Conservation (phyloP, 2,329 filamentous ascomycete species). For the Paraphaeosphaeria sporulosa region DNA sequence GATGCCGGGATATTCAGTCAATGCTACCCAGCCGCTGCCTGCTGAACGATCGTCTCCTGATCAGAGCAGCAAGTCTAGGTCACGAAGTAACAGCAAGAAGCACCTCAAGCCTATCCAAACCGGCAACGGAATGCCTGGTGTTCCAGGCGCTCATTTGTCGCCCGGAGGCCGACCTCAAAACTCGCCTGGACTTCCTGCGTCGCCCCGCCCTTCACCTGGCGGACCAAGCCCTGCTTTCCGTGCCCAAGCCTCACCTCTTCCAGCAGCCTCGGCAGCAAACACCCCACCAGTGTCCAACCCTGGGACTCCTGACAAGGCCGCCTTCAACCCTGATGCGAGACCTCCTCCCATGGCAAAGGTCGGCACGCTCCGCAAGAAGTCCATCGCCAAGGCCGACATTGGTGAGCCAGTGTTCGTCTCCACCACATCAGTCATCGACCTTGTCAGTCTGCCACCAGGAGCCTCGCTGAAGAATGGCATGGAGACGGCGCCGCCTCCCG, state of each 20-base stretch:
- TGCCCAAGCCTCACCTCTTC: constrained; percentile 54
- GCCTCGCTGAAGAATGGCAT: constrained; percentile 63
- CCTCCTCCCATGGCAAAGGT: constrained; percentile 37
- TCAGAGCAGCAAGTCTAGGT: constrained; percentile 37
- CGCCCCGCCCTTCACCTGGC: constrained; percentile 47
- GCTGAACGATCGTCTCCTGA: constrained; percentile 37
- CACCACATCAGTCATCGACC: constrained; percentile 65
- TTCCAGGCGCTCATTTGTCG: constrained; percentile 33
- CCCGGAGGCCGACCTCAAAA: constrained; percentile 24
- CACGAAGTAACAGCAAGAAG: constrained; percentile 50
- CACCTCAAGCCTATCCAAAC: constrained; percentile 49
- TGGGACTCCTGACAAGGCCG: constrained; percentile 51
- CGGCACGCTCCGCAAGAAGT: constrained; percentile 59
- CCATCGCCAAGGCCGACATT: constrained; percentile 67
- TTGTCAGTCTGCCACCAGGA: constrained; percentile 64
- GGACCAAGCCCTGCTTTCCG: constrained; percentile 48
- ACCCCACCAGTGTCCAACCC: constrained; percentile 62
- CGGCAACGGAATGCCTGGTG: constrained; percentile 27
- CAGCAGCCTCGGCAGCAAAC: constrained; percentile 60
- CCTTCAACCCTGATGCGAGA: constrained; percentile 38
- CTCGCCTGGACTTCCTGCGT: constrained; percentile 44
- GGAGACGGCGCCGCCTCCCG: constrained; percentile 54
- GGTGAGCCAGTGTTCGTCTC: constrained; percentile 66
- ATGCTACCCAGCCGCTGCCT: constrained; percentile 38
- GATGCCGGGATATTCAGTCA: constrained; percentile 42